Evolutionary conservation across 176 grass and related monocot species (phyloP).

Genomic region (Tillandsia fasciculata): DNA sequence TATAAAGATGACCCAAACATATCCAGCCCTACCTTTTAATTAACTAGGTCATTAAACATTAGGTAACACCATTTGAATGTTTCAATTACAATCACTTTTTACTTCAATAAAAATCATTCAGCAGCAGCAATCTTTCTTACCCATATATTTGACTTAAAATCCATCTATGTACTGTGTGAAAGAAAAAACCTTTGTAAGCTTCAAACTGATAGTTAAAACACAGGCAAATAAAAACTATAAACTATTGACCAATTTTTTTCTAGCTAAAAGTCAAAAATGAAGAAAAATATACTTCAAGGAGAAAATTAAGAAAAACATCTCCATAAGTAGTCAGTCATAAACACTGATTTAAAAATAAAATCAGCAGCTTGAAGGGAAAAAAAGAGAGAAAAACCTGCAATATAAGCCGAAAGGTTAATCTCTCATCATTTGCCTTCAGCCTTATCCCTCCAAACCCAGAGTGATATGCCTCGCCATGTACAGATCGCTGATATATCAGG

Average conservation of each 20-base stretch:
- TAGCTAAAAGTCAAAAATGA: neutral
- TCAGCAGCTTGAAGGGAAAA: neutral
- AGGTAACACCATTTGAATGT: too few species aligned
- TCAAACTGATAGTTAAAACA: too few species aligned
- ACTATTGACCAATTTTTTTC: neutral
- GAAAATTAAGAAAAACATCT: neutral
- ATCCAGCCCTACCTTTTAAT: too few species aligned
- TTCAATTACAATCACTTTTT: too few species aligned
- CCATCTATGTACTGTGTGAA: too few species aligned
- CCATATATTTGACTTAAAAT: too few species aligned
- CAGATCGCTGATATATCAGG: conserved; percentile 31
- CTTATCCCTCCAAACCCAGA: conserved; percentile 40
- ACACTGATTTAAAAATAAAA: neutral
- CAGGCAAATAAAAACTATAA: too few species aligned
- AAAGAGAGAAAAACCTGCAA: conserved; percentile 54
- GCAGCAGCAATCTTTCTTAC: too few species aligned
- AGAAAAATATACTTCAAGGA: neutral
- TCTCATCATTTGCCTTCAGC: conserved; percentile 63
- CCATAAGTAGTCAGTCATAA: neutral
- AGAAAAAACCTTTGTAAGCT: too few species aligned
- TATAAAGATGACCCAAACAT: neutral
- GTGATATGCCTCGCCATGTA: conserved; percentile 33
- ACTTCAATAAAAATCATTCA: too few species aligned
- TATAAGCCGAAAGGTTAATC: conserved; percentile 51
- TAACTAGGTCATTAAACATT: too few species aligned